Evolutionary conservation across 1,284 basidiomycete species (phyloP), one percentile per base, ranked within the genome.

Genomic region (Irpex rosettiformis): DNA sequence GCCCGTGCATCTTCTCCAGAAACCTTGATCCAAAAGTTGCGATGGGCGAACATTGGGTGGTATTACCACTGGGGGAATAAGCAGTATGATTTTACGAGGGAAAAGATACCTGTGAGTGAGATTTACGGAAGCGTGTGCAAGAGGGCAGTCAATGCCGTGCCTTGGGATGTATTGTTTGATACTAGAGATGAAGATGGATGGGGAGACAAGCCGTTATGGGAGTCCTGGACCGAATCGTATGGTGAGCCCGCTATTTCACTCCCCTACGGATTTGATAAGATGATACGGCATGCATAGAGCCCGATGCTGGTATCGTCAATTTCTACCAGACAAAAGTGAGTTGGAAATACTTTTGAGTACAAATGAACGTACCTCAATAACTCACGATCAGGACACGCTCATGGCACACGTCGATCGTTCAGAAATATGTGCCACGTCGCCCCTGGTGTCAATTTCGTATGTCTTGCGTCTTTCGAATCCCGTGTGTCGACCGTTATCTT

Each of bases 381-480:
- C n/a, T 49, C 37, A 16, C 5, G 43, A 51, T 13, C 43, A 89
- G 79, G 93, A 97, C 65, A 92, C 93, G 0, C 81, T 97, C 24
- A 96, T 96, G 89, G 94, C 84, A 0, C 94, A 97, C 68, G 92
- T 96, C 37, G 95, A 97, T 73, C 89, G 91, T 22, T 93, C 93
- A 18, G 95, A 97, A 71, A 79, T 91, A 16, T 91, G 87, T 68
- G 88, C 83, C 53, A 95, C 86, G 30, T 91, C 92, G 1, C 94
- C 94, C 0, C 81, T 97, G 0, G 91, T 96, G 2, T 96, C 93
- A 0, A 85, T 97, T 52, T 96, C 94, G 91, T 94, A 65, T 67
- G 87, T 71, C 3, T 57, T 24, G 8, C 48, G 29, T 11, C 13
- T 11, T 45, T 45, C 13, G 21, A 40, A 7, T 24, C 22, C 27